These are phyloP conservation scores for Potentilla sterilis DNA, from an alignment of 306 rosid species.

Conservation along the genomic window DNA sequence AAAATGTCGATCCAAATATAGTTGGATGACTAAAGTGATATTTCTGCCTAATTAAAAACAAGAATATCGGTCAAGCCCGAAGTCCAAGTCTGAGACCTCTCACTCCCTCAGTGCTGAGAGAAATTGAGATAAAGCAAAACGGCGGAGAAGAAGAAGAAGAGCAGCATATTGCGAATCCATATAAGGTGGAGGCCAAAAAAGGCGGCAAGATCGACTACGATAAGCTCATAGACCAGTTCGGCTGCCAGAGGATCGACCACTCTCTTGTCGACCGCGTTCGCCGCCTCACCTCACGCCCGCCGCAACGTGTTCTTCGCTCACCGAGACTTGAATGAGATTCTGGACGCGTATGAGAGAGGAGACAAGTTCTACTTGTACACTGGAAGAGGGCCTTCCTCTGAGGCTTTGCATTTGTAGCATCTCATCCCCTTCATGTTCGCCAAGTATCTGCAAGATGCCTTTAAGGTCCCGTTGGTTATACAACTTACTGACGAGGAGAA, in stretches of 20 bases:
- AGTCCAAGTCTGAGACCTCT: too few relatives aligned
- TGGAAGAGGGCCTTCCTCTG: conserved; percentile 93
- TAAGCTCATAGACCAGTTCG: conserved; percentile 88
- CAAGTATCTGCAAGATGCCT: conserved; percentile 43
- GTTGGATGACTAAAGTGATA: too few relatives aligned
- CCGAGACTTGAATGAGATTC: conserved; percentile 70
- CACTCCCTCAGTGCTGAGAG: too few relatives aligned
- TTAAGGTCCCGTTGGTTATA: too few relatives aligned
- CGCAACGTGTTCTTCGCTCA: conserved; percentile 30
- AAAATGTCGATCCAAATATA: too few relatives aligned
- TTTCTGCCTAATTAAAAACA: too few relatives aligned
- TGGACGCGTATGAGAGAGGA: conserved; percentile 70
- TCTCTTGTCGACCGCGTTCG: conserved; percentile 56
- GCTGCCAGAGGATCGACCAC: conserved; percentile 71
- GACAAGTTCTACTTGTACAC: conserved; percentile 87
- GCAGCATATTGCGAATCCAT: conserved; percentile 67
- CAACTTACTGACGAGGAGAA: too few relatives aligned
- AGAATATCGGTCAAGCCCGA: too few relatives aligned
- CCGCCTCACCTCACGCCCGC: conserved; percentile 61
- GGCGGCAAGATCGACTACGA: conserved; percentile 86
- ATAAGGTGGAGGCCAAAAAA: conserved; percentile 75
- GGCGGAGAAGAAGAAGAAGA: conserved; percentile 8
- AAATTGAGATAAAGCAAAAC: conserved; percentile 26
- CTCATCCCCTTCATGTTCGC: conserved; percentile 91
- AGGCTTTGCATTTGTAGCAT: conserved; percentile 91